Base-by-base conservation (phyloP, 768 basidiomycete genomes). In the Calocybe gangraenosa region DNA sequence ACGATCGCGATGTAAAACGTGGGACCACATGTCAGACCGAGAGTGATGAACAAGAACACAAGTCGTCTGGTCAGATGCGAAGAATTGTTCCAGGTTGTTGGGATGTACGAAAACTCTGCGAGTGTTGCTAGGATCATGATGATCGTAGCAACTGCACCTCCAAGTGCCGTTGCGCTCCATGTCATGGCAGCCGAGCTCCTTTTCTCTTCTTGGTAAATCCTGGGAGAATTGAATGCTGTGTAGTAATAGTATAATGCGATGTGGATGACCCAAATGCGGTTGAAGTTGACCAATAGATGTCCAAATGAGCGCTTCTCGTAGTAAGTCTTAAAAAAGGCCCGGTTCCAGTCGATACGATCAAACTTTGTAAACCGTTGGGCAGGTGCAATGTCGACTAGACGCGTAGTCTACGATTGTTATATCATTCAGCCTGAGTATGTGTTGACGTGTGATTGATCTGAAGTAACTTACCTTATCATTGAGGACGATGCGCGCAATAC, bases 231-330 rank as follows among this genome's bases (percentile, higher is more conserved):
- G 73, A 77, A 96, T 31, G 95, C 75, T 15, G 94, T 98, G 71
- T 96, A 98, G 69, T 84, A 97, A 79, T 87, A 98, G 74, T 86
- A 98, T 61, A 97, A 67, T 23, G 94, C 81, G 47, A 99, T 73
- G 68, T 98, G 96, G 51, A 95, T 87, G 65, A 98, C 92, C 94
- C 96, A 99, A 56, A 99, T 91, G 37, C 95, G 90, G 71, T 98
- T 98, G 74, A 99, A 99, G 75, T 99, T 97, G 78, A 99, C 94
- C 47, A 98, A 78, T 1, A 98, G 76, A 65, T 99, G 96, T 32
- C 92, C 88, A 65, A 95, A 92, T 0, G 94, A 94, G 22, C 96
- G 92, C 60, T 93, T 92, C 66, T 99, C 96, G 52, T 86, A 92
- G 67, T 98, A 99, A 0, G 95, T 98, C 73, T 99, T 98, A 88